phyloP scores from a whole-genome alignment of 2,329 filamentous ascomycete genomes.

The Cladosporium austrohemisphaericum region DNA sequence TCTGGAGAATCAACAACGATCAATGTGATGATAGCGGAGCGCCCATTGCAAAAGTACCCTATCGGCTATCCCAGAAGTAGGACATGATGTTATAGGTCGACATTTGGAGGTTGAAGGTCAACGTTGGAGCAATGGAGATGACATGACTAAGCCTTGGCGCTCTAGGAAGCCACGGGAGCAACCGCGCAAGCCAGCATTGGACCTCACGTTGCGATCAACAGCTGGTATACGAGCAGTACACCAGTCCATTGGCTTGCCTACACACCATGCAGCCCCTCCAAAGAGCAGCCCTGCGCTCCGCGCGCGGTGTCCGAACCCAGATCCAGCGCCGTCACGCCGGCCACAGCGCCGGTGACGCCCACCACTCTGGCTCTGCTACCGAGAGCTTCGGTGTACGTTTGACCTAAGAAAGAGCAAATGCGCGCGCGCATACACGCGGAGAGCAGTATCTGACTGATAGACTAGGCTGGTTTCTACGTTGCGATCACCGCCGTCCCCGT shows the following conservation, averaged over 20 bases:
- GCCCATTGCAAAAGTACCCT: no score
- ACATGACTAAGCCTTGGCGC: constrained; percentile 9
- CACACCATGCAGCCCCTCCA: constrained; percentile 44
- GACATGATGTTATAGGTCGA: no score
- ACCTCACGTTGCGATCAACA: constrained; percentile 6
- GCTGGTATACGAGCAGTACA: neutral
- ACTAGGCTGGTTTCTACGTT: constrained; percentile 47
- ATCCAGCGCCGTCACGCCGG: constrained; percentile 40
- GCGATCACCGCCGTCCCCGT: constrained; percentile 45
- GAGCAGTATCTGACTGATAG: neutral
- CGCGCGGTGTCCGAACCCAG: constrained; percentile 34
- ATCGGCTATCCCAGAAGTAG: no score
- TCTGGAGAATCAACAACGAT: no score
- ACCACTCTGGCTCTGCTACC: constrained; percentile 29
- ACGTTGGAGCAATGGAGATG: constrained; percentile 1
- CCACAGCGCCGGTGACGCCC: constrained; percentile 33
- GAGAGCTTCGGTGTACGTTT: constrained; percentile 52
- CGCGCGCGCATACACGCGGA: neutral
- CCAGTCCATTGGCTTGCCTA: constrained; percentile 21
- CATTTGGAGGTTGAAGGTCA: neutral
- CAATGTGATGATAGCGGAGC: no score
- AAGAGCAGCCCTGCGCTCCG: constrained; percentile 41
- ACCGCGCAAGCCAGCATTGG: constrained; percentile 8
- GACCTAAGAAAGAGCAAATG: constrained; percentile 14
- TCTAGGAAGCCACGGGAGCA: neutral